These are phyloP conservation scores for Martensiomyces pterosporus DNA, from an alignment of 192 early-diverging fungal genomes.

Conservation along the genomic window DNA sequence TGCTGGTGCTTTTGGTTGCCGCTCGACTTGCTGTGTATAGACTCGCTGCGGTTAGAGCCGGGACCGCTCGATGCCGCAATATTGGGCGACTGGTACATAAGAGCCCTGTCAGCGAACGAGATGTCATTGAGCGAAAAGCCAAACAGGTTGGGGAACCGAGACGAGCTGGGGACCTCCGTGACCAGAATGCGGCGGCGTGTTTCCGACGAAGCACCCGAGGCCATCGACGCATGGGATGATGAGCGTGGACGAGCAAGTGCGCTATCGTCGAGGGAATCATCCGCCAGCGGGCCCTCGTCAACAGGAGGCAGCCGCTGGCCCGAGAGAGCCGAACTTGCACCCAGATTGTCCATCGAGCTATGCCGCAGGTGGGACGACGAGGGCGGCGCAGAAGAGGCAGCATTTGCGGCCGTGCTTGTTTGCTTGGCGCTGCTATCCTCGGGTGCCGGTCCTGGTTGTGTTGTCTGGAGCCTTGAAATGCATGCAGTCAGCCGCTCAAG, in stretches of 20 bases:
- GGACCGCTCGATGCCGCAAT: conserved; percentile 11
- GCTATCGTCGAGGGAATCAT: no score
- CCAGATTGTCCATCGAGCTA: conserved; percentile 23
- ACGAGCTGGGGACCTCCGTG: conserved; percentile 31
- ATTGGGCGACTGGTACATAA: conserved; percentile 13
- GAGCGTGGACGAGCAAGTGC: no score
- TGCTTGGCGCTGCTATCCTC: background rate
- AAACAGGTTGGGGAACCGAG: conserved; percentile 43
- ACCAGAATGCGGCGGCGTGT: conserved; percentile 46
- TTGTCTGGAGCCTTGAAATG: conserved; percentile 37
- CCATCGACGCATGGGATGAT: conserved; percentile 36
- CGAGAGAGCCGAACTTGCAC: conserved; percentile 14
- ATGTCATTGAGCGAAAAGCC: conserved; percentile 13
- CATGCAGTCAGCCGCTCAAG: conserved; percentile 44
- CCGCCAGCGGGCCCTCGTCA: conserved; percentile 21
- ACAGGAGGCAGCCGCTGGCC: conserved; percentile 41
- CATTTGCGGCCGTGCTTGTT: background rate
- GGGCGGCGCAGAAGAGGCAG: background rate
- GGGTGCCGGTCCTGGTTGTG: conserved; percentile 1
- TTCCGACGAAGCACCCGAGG: conserved; percentile 40
- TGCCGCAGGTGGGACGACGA: conserved; percentile 21
- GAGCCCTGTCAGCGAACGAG: conserved; percentile 2
- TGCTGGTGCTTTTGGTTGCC: conserved; percentile 4
- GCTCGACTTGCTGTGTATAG: conserved; percentile 28
- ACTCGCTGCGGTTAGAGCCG: conserved; percentile 34